phyloP scores from a whole-genome alignment of 2,329 filamentous ascomycete genomes.

The Ophiostoma sp. region DNA sequence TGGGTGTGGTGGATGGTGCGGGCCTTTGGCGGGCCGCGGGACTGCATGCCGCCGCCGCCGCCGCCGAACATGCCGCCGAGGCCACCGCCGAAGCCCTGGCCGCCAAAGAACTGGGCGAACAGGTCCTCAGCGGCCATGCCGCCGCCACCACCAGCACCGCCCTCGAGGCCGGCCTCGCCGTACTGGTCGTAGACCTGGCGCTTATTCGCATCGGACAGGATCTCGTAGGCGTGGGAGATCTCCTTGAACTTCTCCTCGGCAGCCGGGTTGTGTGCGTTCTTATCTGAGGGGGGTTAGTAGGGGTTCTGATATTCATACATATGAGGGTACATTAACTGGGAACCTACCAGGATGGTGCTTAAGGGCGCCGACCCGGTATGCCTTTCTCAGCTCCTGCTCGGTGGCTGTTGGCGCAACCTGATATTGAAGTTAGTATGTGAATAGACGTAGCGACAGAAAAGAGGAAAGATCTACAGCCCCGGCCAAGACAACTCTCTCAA shows the following conservation, averaged over 20 bases:
- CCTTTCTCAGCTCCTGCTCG: slow-evolving; percentile 87
- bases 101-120: slow-evolving; percentile 95
- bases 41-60: slow-evolving; percentile 72
- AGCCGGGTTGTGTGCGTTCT: slow-evolving; percentile 90
- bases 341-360: slow-evolving; percentile 79
- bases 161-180: slow-evolving; percentile 94
- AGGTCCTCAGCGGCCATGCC: slow-evolving; percentile 96
- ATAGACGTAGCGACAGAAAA: background rate
- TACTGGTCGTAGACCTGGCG: slow-evolving; percentile 93
- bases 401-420: slow-evolving; percentile 77
- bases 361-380: slow-evolving; percentile 78
- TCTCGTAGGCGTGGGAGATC: slow-evolving; percentile 91
- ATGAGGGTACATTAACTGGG: background rate
- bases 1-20: slow-evolving; percentile 97
- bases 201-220: slow-evolving; percentile 90
- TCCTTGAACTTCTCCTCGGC: slow-evolving; percentile 99
- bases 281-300: slow-evolving; percentile 60
- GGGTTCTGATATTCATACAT: background rate
- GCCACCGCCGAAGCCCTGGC: slow-evolving; percentile 70
- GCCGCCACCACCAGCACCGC: slow-evolving; percentile 70
- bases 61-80: slow-evolving; percentile 77
- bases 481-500: background rate
- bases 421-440: background rate
- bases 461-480: background rate
- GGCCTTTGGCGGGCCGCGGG: slow-evolving; percentile 80